These are phyloP conservation scores for Fusarium bulbicola DNA, from an alignment of 2,329 filamentous ascomycete genomes.

Conservation along the genomic window DNA sequence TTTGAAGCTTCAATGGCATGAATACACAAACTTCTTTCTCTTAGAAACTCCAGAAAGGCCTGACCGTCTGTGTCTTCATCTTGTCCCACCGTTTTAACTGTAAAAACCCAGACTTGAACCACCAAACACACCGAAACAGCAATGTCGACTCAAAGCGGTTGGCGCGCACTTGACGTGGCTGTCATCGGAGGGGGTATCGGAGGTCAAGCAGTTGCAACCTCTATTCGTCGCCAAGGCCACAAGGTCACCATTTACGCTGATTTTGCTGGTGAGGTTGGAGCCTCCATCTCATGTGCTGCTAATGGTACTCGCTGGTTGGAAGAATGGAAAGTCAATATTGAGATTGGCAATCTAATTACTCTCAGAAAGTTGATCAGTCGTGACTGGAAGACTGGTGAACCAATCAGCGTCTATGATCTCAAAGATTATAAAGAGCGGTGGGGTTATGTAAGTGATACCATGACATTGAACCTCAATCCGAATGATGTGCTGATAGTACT, in stretches of 20 bases:
- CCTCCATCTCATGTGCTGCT: not conserved
- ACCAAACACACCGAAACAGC: not conserved
- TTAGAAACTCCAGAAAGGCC: not conserved
- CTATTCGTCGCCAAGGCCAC: not conserved
- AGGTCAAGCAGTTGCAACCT: not conserved
- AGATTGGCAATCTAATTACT: not conserved
- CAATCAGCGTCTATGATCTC: not conserved
- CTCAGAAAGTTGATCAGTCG: not conserved
- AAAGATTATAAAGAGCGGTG: not conserved
- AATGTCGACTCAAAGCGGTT: not conserved
- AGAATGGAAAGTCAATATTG: not conserved
- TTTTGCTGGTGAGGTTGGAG: not conserved
- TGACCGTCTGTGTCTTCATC: not conserved
- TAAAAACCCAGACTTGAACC: too few species aligned
- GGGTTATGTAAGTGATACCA: too few species aligned
- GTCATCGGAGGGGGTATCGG: not conserved
- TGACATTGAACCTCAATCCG: too few species aligned
- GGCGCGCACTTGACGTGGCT: not conserved
- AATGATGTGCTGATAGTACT: too few species aligned
- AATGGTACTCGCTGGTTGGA: not conserved
- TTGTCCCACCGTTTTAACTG: fast-evolving
- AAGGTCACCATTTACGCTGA: not conserved
- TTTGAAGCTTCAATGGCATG: not conserved
- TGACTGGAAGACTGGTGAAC: not conserved
- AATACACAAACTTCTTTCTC: not conserved